These are phyloP conservation scores for Apodospora peruviana DNA, from an alignment of 495 filamentous ascomycete species.

Conservation along the genomic window DNA sequence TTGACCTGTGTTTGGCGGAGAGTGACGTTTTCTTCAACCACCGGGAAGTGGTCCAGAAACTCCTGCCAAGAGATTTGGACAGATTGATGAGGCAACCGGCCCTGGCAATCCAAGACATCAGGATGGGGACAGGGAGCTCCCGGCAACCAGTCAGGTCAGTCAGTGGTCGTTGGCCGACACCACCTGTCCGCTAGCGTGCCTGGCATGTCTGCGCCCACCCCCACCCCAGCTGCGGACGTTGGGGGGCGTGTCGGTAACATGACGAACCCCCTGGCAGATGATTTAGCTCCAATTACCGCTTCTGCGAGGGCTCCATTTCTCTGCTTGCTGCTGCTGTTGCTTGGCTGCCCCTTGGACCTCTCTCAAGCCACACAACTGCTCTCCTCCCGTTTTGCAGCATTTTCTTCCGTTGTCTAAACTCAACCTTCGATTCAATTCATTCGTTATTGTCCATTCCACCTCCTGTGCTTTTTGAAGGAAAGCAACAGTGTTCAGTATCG, in stretches of 20 bases:
- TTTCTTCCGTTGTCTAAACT: constrained; percentile 17
- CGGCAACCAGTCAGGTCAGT: background rate
- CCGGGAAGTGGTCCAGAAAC: no score
- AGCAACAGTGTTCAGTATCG: constrained; percentile 8
- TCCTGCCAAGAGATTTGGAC: constrained; percentile 14
- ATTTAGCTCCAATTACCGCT: constrained; percentile 25
- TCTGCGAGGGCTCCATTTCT: constrained; percentile 14
- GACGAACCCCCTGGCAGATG: constrained; percentile 11
- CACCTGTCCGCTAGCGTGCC: constrained; percentile 3
- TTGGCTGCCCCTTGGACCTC: constrained; percentile 15
- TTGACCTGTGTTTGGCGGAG: no score
- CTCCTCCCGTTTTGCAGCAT: constrained; percentile 24
- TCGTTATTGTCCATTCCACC: constrained; percentile 26
- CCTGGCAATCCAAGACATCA: constrained; percentile 10
- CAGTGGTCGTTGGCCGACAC: constrained; percentile 1
- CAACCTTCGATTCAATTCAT: constrained; percentile 25
- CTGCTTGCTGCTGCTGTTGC: constrained; percentile 10
- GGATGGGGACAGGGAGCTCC: background rate
- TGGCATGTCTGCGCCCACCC: constrained; percentile 10
- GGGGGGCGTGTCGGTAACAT: constrained; percentile 20
- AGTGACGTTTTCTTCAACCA: no score
- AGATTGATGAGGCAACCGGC: constrained; percentile 13
- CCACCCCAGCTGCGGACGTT: constrained; percentile 5
- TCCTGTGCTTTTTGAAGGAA: constrained; percentile 1
- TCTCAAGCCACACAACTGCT: constrained; percentile 23